These are phyloP conservation scores for Phialophora macrospora DNA, from an alignment of 2,329 filamentous ascomycete species.

Conservation along the genomic window DNA sequence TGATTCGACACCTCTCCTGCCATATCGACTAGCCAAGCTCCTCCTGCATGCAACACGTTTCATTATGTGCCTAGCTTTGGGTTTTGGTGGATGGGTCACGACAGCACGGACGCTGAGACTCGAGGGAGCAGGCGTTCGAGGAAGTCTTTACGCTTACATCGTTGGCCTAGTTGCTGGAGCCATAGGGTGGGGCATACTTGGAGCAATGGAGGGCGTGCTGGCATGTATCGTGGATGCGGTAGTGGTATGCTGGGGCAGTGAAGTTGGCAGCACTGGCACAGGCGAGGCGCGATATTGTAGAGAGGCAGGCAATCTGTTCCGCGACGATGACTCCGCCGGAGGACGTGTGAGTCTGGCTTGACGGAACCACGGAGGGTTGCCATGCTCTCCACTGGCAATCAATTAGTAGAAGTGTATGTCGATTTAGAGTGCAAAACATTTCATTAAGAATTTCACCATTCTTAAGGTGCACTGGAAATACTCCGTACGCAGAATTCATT, in stretches of 20 bases:
- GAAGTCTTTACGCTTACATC: conserved; percentile 92
- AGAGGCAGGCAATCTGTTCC: conserved; percentile 87
- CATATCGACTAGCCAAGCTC: conserved; percentile 89
- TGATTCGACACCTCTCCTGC: conserved; percentile 64
- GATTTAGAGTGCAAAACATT: neutral
- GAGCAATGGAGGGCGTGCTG: conserved; percentile 86
- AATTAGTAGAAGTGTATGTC: neutral
- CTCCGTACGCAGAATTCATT: neutral
- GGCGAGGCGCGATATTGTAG: conserved; percentile 81
- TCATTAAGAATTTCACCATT: neutral
- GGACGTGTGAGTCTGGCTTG: conserved; percentile 36
- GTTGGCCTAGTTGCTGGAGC: conserved; percentile 90
- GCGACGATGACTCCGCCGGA: conserved; percentile 54
- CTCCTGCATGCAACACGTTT: conserved; percentile 88
- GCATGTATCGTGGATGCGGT: conserved; percentile 86
- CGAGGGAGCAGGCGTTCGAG: conserved; percentile 62
- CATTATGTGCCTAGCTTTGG: conserved; percentile 86
- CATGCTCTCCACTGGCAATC: neutral
- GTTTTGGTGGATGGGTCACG: conserved; percentile 95
- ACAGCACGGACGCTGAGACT: conserved; percentile 80
- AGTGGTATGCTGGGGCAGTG: conserved; percentile 92
- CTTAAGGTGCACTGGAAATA: neutral
- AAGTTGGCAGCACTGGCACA: conserved; percentile 68
- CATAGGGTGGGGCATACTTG: conserved; percentile 92
- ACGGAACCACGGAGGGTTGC: neutral